Percentiles rank a stretch among this genome's conserved stretches.
Conservation (phyloP, 2,329 filamentous ascomycete species). For the Intubia oerlemansii region DNA sequence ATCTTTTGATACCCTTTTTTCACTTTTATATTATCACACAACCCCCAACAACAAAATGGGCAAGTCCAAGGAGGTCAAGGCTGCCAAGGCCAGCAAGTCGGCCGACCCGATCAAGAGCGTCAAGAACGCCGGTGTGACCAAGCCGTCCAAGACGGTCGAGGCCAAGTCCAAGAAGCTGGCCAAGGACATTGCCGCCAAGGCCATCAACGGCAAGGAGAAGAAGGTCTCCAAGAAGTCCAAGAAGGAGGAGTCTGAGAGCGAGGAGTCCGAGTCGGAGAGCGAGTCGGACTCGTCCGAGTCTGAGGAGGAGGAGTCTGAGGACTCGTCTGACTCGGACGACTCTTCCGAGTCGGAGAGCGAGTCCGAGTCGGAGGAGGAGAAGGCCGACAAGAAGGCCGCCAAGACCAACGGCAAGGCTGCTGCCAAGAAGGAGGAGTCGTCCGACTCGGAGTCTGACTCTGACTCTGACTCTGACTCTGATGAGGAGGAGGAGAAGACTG, state of each 20-base stretch:
- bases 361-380: slow-evolving; percentile 13
- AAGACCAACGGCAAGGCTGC: slow-evolving; percentile 7
- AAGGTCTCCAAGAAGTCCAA: slow-evolving; percentile 25
- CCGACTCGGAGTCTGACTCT: slow-evolving; percentile 2
- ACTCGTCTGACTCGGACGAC: slow-evolving; percentile 13
- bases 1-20: slow-evolving; percentile 4
- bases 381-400: slow-evolving; percentile 1
- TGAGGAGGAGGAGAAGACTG: slow-evolving; percentile 10
- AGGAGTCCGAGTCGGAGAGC: slow-evolving; percentile 10
- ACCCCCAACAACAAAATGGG: slow-evolving; percentile 35
- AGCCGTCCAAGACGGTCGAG: slow-evolving; percentile 42
- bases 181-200: slow-evolving; percentile 30
- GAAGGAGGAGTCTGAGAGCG: slow-evolving; percentile 10
- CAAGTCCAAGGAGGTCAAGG: slow-evolving; percentile 41
- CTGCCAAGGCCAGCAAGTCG: slow-evolving; percentile 19
- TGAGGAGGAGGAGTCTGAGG: slow-evolving; percentile 4
- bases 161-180: slow-evolving; percentile 42
- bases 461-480: slow-evolving; percentile 10
- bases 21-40: not conserved
- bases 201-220: slow-evolving; percentile 23
- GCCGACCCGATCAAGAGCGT: slow-evolving; percentile 28
- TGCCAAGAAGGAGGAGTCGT: slow-evolving; percentile 6
- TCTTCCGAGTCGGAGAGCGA: slow-evolving; percentile 11
- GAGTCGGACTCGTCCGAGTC: slow-evolving; percentile 2
- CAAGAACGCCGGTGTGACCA: slow-evolving; percentile 48